These are phyloP conservation scores for Saturnispora diversa DNA, from an alignment of 805 yeast genomes.

Conservation along the genomic window DNA sequence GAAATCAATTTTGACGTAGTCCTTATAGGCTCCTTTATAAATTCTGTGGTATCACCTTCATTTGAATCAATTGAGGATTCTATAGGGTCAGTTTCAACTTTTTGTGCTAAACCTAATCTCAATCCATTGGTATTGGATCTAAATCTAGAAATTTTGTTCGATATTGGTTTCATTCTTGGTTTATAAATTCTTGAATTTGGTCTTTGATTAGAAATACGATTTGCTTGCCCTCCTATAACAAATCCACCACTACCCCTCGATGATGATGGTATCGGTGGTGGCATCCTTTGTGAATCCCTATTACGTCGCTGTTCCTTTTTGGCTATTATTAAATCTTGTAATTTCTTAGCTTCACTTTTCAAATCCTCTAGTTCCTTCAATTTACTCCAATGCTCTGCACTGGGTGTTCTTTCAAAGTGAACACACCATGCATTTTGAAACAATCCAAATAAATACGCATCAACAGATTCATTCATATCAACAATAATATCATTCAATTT, in stretches of 20 bases:
- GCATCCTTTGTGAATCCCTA: constrained; percentile 17
- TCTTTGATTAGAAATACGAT: background rate
- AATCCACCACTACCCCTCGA: background rate
- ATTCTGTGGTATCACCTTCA: constrained; percentile 6
- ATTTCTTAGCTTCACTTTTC: constrained; percentile 15
- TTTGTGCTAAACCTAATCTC: constrained; percentile 12
- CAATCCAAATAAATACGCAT: constrained; percentile 64
- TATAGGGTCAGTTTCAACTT: background rate
- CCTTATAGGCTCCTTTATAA: background rate
- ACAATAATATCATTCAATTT: constrained; percentile 54
- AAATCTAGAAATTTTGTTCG: background rate
- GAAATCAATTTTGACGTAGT: too few relatives aligned
- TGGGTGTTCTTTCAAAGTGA: constrained; percentile 42
- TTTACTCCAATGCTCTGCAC: constrained; percentile 19
- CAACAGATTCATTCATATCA: constrained; percentile 69
- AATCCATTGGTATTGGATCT: background rate
- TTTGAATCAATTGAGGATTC: constrained; percentile 11
- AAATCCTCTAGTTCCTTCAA: constrained; percentile 17
- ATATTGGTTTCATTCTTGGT: too few relatives aligned
- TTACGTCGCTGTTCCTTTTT: constrained; percentile 13
- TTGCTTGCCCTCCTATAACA: background rate
- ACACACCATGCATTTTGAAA: constrained; percentile 86
- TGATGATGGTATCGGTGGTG: constrained; percentile 20
- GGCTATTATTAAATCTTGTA: constrained; percentile 14
- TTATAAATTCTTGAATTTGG: constrained; percentile 2